Percentiles rank a stretch among this genome's conserved stretches.
These are phyloP conservation scores for Xerocomellus amylosporus DNA, from an alignment of 768 basidiomycete genomes.

Conservation along the genomic window DNA sequence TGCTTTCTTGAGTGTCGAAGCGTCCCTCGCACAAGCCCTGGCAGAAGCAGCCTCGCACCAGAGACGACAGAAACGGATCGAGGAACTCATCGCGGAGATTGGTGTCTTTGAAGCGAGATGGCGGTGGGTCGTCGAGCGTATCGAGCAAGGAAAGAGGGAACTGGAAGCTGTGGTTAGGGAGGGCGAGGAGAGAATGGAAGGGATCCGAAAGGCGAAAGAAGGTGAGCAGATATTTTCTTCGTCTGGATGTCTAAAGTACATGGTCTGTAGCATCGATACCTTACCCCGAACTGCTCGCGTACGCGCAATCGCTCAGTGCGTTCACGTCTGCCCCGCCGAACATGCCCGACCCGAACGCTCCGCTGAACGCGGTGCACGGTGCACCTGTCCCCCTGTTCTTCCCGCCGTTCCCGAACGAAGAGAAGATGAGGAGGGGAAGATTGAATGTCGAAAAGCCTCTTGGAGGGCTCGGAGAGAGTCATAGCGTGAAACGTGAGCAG, in stretches of 20 bases:
- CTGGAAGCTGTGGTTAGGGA: slow-evolving; percentile 69
- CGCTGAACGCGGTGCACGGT: slow-evolving; percentile 46
- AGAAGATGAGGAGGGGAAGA: slow-evolving; percentile 82
- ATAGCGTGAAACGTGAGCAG: slow-evolving; percentile 70
- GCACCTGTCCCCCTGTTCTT: slow-evolving; percentile 79
- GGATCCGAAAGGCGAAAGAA: slow-evolving; percentile 68
- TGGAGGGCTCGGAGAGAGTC: slow-evolving; percentile 75
- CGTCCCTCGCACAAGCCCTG: slow-evolving; percentile 61
- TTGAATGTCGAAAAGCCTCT: slow-evolving; percentile 80
- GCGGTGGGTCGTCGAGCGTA: slow-evolving; percentile 62
- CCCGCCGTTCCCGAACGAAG: slow-evolving; percentile 89
- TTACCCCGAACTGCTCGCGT: slow-evolving; percentile 78
- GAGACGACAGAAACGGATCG: slow-evolving; percentile 70
- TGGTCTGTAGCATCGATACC: slow-evolving; percentile 62
- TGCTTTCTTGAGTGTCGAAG: slow-evolving; percentile 62
- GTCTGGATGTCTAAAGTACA: neutral
- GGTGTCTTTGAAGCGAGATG: slow-evolving; percentile 63
- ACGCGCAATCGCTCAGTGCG: slow-evolving; percentile 80
- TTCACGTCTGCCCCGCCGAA: slow-evolving; percentile 89
- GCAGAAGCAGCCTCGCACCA: slow-evolving; percentile 69
- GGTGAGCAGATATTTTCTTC: slow-evolving; percentile 42
- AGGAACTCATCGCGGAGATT: slow-evolving; percentile 68
- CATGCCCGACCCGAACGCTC: slow-evolving; percentile 69
- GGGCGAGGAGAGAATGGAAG: slow-evolving; percentile 67
- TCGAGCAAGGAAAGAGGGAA: slow-evolving; percentile 65